Percentiles rank a stretch among this genome's conserved stretches.
These are phyloP conservation scores for Botryotinia globosa DNA, from an alignment of 2,329 filamentous ascomycete genomes.

Conservation along the genomic window DNA sequence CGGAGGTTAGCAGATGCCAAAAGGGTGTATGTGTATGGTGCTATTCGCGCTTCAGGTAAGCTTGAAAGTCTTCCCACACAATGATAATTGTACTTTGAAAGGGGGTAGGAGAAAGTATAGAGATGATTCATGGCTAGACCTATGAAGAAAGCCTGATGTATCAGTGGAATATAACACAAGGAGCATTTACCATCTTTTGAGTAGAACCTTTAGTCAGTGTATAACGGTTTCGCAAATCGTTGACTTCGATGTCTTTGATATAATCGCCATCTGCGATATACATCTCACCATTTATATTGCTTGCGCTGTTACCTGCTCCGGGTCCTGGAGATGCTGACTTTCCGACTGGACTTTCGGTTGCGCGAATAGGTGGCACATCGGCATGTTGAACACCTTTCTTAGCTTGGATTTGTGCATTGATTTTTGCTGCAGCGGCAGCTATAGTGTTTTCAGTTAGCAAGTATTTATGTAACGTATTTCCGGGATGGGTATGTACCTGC, in stretches of 20 bases:
- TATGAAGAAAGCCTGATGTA: constrained; percentile 47
- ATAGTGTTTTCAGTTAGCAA: constrained; percentile 25
- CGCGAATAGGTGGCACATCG: constrained; percentile 77
- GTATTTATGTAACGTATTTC: background rate
- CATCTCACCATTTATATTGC: constrained; percentile 72
- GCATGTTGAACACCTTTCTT: constrained; percentile 89
- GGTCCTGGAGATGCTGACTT: constrained; percentile 35
- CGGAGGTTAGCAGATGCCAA: constrained; percentile 92
- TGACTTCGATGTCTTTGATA: constrained; percentile 98
- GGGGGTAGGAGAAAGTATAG: constrained; percentile 36
- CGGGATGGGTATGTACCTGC: constrained; percentile 55
- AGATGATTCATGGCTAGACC: constrained; percentile 37
- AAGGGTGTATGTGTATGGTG: constrained; percentile 59
- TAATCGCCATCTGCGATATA: constrained; percentile 96
- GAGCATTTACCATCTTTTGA: constrained; percentile 98
- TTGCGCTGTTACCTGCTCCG: constrained; percentile 44
- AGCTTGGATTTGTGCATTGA: constrained; percentile 78
- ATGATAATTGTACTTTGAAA: constrained; percentile 33
- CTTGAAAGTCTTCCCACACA: constrained; percentile 60
- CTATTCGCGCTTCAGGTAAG: constrained; percentile 68
- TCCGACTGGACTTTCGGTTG: constrained; percentile 37
- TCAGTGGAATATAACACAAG: constrained; percentile 66
- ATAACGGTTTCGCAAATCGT: constrained; percentile 94
- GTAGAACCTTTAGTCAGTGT: constrained; percentile 94
- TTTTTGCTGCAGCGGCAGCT: constrained; percentile 86